phyloP scores from a whole-genome alignment of 2,329 filamentous ascomycete species.

The Mycosphaerella sp. region DNA sequence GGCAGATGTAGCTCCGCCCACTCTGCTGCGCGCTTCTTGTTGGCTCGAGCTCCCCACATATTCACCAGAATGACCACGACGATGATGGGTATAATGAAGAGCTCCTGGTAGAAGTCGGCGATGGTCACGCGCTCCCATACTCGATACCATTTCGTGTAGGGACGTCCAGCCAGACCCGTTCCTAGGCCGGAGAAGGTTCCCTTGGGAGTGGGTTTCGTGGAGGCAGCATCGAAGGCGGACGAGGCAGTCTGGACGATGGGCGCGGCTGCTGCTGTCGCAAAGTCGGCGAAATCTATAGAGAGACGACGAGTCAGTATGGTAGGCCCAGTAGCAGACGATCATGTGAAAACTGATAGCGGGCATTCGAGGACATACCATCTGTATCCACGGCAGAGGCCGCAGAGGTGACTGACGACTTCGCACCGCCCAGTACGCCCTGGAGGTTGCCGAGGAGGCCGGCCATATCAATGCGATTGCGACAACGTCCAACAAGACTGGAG shows the following conservation, averaged over 20 bases:
- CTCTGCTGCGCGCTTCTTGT: conserved; percentile 69
- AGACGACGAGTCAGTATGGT: neutral
- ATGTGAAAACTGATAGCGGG: neutral
- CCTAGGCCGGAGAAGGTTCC: conserved; percentile 29
- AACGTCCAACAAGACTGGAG: neutral
- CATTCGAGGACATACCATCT: conserved; percentile 12
- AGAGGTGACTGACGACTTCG: conserved; percentile 50
- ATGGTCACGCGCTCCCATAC: conserved; percentile 83
- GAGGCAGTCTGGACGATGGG: conserved; percentile 51
- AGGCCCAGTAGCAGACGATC: neutral
- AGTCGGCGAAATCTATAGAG: conserved; percentile 80
- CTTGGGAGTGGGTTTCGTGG: conserved; percentile 28
- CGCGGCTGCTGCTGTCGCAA: conserved; percentile 69
- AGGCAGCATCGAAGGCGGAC: conserved; percentile 43
- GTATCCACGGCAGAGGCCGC: conserved; percentile 32
- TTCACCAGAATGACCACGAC: conserved; percentile 70
- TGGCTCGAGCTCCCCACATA: conserved; percentile 70
- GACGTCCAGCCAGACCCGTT: conserved; percentile 45
- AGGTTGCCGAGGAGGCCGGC: conserved; percentile 58
- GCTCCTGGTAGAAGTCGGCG: conserved; percentile 82
- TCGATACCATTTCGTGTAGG: conserved; percentile 94
- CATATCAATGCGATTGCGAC: conserved; percentile 29
- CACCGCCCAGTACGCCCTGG: conserved; percentile 62
- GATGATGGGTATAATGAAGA: conserved; percentile 70
- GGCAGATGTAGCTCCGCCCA: conserved; percentile 74